Evolutionary conservation across 768 basidiomycete genomes (phyloP).

Genomic region (Hypsizygus marmoreus): DNA sequence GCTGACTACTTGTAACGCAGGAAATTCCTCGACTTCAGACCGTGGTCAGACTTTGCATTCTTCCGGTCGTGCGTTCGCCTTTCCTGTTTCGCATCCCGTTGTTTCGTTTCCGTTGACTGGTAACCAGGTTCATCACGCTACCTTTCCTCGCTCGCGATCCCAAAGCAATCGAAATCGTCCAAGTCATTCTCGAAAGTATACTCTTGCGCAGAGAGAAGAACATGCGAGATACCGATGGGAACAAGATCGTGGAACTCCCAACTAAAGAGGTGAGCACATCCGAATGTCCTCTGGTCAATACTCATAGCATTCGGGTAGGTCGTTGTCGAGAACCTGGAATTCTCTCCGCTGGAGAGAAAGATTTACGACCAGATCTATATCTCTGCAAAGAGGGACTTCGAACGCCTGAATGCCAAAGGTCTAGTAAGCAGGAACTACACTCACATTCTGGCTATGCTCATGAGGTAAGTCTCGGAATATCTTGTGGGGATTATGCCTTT

Average conservation of each 20-base stretch:
- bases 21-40: conserved; percentile 75
- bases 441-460: conserved; percentile 91
- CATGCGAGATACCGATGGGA: conserved; percentile 86
- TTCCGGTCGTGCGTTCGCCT: conserved; percentile 73
- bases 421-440: conserved; percentile 79
- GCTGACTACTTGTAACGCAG: conserved; percentile 34
- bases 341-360: conserved; percentile 77
- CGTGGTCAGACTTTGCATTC: conserved; percentile 84
- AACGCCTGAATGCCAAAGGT: conserved; percentile 78
- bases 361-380: conserved; percentile 88
- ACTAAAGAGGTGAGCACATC: conserved; percentile 79
- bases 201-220: conserved; percentile 90
- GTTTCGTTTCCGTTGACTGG: conserved; percentile 7
- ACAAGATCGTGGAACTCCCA: conserved; percentile 86
- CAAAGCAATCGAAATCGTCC: conserved; percentile 92
- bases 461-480: conserved; percentile 64
- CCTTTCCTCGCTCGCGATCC: conserved; percentile 91
- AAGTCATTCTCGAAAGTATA: conserved; percentile 88
- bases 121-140: conserved; percentile 77
- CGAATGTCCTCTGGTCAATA: not conserved
- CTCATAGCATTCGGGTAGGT: conserved; percentile 49
- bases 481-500: not conserved
- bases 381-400: conserved; percentile 79
- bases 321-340: conserved; percentile 71
- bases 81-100: not conserved